Conservation (phyloP, 495 filamentous ascomycete genomes). For the Neurospora discreta region DNA sequence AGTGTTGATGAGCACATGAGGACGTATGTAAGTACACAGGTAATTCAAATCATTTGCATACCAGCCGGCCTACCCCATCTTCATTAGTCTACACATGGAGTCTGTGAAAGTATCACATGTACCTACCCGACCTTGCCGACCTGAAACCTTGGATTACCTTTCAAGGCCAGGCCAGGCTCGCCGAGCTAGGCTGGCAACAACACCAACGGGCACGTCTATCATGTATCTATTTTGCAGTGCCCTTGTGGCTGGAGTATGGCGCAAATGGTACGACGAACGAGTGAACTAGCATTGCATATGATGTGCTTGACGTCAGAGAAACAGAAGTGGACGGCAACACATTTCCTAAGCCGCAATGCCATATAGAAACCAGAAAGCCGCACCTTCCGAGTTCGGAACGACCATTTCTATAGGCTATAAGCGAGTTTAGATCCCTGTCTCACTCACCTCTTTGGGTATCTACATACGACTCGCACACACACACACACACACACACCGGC, state of each 20-base stretch:
- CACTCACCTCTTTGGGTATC: neutral
- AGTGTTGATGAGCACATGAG: neutral
- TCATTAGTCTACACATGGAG: neutral
- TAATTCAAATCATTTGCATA: neutral
- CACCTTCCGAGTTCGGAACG: neutral
- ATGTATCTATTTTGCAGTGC: neutral
- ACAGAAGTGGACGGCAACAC: neutral
- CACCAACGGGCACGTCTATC: neutral
- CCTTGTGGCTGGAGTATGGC: neutral
- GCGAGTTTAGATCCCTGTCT: neutral
- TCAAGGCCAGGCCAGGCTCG: neutral
- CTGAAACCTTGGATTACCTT: neutral
- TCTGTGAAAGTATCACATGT: neutral
- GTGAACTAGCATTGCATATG: neutral
- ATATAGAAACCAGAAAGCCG: neutral
- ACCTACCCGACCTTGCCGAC: neutral
- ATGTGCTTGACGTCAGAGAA: neutral
- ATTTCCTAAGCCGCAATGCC: neutral
- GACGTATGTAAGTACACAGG: neutral
- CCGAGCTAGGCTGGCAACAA: neutral
- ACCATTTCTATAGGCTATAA: neutral
- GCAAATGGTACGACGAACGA: neutral
- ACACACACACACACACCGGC: too few species aligned
- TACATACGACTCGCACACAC: neutral
- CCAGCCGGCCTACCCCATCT: neutral